Conservation (phyloP, 345 rosid genomes). For the Noccaea caerulescens region DNA sequence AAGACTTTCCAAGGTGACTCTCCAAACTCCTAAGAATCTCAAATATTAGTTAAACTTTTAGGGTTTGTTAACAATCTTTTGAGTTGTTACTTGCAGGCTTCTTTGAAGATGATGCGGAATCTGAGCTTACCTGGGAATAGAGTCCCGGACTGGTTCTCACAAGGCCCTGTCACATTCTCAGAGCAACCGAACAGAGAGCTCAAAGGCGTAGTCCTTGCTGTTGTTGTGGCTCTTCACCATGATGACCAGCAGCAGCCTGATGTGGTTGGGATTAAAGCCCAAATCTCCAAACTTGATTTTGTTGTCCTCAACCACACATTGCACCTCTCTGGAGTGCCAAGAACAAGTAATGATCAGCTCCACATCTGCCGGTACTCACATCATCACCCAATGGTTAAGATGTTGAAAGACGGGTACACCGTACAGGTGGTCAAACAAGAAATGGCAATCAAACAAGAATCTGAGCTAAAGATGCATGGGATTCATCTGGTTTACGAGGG, state of each 20-base stretch:
- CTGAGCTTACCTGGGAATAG: slow-evolving; percentile 64
- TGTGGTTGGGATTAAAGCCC: slow-evolving; percentile 49
- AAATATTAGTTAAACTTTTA: neutral
- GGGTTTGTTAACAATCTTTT: neutral
- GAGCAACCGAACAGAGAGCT: slow-evolving; percentile 49
- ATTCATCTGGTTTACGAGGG: slow-evolving; percentile 41
- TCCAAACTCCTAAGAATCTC: neutral
- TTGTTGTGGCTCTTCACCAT: slow-evolving; percentile 51
- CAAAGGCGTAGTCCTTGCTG: slow-evolving; percentile 53
- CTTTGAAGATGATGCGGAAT: slow-evolving; percentile 46
- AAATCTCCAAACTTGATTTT: slow-evolving; percentile 33
- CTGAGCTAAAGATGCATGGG: slow-evolving; percentile 38
- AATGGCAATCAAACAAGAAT: neutral
- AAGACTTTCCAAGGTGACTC: slow-evolving; percentile 43
- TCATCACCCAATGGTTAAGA: slow-evolving; percentile 42
- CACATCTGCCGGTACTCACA: slow-evolving; percentile 54
- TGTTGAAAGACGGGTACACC: slow-evolving; percentile 37
- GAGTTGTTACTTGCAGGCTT: slow-evolving; percentile 44
- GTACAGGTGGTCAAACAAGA: slow-evolving; percentile 28
- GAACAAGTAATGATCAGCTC: slow-evolving; percentile 54
- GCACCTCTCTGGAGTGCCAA: slow-evolving; percentile 57
- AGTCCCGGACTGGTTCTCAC: slow-evolving; percentile 61
- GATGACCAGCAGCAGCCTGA: slow-evolving; percentile 44
- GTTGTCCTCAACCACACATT: neutral
- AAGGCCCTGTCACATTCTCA: slow-evolving; percentile 40